A percentile compares a stretch with the other conserved stretches of the same genome.
Conservation (phyloP, 2,329 filamentous ascomycete species). For the Bipolaris cookei region DNA sequence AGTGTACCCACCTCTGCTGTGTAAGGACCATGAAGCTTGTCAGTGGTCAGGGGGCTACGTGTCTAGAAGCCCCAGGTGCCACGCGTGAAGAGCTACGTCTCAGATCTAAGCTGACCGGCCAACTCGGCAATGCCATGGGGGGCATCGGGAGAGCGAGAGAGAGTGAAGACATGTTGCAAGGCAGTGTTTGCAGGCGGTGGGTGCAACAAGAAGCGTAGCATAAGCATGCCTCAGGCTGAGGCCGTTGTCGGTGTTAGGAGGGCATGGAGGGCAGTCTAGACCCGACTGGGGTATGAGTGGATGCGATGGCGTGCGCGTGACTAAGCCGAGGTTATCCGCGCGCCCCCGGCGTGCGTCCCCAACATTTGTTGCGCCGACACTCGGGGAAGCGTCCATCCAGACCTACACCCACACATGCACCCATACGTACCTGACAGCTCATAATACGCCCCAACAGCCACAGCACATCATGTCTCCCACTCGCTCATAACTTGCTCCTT, state of each 20-base stretch:
- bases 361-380: conserved; percentile 35
- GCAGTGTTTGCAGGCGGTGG: neutral
- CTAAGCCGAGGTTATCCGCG: conserved; percentile 20
- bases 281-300: conserved; percentile 1
- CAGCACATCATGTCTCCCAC: conserved; percentile 16
- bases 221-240: neutral
- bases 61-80: conserved; percentile 3
- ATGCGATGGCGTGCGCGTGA: conserved; percentile 11
- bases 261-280: neutral
- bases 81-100: neutral
- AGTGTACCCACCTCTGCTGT: conserved; percentile 8
- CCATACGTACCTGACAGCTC: conserved; percentile 20
- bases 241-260: neutral
- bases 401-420: conserved; percentile 9
- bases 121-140: neutral
- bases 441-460: conserved; percentile 13
- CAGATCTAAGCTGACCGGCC: neutral
- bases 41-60: conserved; percentile 6
- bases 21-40: neutral
- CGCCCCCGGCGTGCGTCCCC: conserved; percentile 15
- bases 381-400: conserved; percentile 12
- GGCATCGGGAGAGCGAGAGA: neutral
- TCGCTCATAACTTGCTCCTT: conserved; percentile 1
- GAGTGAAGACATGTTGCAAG: neutral
- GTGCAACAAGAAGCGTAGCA: conserved; percentile 2